Conservation (phyloP, 1,284 basidiomycete species). For the Tausonia pullulans region DNA sequence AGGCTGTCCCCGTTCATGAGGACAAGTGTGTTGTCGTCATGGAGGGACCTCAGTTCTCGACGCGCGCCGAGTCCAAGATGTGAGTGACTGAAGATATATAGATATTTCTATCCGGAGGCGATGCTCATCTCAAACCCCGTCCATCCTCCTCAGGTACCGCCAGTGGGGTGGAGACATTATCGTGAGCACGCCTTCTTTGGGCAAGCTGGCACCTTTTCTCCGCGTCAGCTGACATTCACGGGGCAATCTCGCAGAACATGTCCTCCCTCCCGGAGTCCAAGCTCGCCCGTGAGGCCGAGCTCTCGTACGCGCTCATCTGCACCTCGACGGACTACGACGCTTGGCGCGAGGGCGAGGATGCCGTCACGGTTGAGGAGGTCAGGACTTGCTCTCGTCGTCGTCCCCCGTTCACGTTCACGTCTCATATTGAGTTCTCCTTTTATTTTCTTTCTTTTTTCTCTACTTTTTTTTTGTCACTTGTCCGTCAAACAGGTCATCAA, state of each 20-base stretch:
- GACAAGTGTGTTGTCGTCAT: slow-evolving; percentile 86
- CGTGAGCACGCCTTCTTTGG: slow-evolving; percentile 40
- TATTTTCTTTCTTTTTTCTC: neutral
- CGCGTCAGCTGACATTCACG: too few relatives aligned
- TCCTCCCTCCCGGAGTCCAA: slow-evolving; percentile 92
- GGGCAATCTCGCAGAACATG: slow-evolving; percentile 43
- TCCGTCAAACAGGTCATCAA: slow-evolving; percentile 51
- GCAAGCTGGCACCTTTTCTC: too few relatives aligned
- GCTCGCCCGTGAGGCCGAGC: slow-evolving; percentile 85
- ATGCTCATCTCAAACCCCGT: too few relatives aligned
- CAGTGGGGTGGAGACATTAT: slow-evolving; percentile 87
- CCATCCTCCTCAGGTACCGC: slow-evolving; percentile 45
- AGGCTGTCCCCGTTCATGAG: slow-evolving; percentile 55
- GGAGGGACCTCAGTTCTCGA: slow-evolving; percentile 90
- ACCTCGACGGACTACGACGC: slow-evolving; percentile 86
- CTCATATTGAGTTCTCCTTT: neutral
- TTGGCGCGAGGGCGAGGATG: slow-evolving; percentile 65
- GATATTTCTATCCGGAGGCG: too few relatives aligned
- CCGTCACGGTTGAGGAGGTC: slow-evolving; percentile 70
- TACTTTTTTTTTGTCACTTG: neutral
- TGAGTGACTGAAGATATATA: slow-evolving; percentile 5
- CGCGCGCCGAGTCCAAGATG: slow-evolving; percentile 89
- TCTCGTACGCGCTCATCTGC: slow-evolving; percentile 84
- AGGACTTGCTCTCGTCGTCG: neutral
- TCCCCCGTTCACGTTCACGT: neutral